These are phyloP conservation scores for Penicillium flavigenum DNA, from an alignment of 495 filamentous ascomycete species.

Conservation along the genomic window DNA sequence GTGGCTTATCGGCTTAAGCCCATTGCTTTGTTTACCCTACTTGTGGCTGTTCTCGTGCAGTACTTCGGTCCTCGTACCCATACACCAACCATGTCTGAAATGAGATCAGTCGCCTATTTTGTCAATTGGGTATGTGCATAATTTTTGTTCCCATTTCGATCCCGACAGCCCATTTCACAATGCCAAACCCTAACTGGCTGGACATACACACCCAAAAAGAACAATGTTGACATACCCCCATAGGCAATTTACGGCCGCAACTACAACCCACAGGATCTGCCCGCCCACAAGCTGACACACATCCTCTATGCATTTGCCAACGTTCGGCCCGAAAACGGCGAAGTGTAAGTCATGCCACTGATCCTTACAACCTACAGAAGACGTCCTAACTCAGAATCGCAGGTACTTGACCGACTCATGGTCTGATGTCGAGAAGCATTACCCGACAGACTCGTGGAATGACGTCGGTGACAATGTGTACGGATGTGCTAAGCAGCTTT, in stretches of 20 bases:
- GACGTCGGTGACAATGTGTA: conserved; percentile 48
- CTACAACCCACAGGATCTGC: conserved; percentile 83
- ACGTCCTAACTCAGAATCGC: conserved; percentile 1
- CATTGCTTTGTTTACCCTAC: conserved; percentile 19
- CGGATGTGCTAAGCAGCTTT: conserved; percentile 86
- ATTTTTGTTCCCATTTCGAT: not conserved
- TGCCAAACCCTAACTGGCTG: not conserved
- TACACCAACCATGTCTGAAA: conserved; percentile 30
- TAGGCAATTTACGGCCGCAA: conserved; percentile 85
- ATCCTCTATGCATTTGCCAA: conserved; percentile 90
- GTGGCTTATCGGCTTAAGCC: conserved; percentile 23
- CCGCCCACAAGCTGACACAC: conserved; percentile 85
- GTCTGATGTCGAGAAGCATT: conserved; percentile 88
- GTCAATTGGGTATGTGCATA: conserved; percentile 54
- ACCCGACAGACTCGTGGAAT: conserved; percentile 50
- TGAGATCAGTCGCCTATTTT: conserved; percentile 54
- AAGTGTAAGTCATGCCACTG: conserved; percentile 58
- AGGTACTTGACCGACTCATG: conserved; percentile 77
- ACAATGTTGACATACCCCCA: not conserved
- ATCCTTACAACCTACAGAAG: conserved; percentile 3
- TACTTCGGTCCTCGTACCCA: conserved; percentile 15
- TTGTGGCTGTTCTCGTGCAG: conserved; percentile 27
- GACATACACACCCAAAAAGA: not conserved
- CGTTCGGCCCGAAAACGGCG: conserved; percentile 68
- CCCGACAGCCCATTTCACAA: not conserved